Evolutionary conservation across 345 rosid species (phyloP).

Genomic region (Capsella bursapastoris): DNA sequence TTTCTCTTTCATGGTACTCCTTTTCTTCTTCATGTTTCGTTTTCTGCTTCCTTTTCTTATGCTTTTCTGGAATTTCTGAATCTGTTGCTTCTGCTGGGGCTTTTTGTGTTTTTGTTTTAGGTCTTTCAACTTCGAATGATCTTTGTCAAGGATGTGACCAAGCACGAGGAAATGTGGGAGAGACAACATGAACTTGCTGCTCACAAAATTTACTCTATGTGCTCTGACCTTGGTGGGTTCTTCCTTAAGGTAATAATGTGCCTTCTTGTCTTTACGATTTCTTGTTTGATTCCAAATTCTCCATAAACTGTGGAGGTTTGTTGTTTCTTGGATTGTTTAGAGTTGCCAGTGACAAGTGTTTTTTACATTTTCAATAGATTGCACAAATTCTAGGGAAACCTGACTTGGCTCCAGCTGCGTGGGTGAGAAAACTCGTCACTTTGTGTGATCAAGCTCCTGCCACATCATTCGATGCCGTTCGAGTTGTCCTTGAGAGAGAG

Average conservation of each 20-base stretch:
- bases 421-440: slow-evolving; percentile 91
- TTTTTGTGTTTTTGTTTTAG: slow-evolving; percentile 40
- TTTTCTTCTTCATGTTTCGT: background rate
- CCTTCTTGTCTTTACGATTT: too few relatives aligned
- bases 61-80: slow-evolving; percentile 3
- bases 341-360: background rate
- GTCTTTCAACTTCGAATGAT: slow-evolving; percentile 76
- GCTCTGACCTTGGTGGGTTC: slow-evolving; percentile 93
- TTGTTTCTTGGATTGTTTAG: background rate
- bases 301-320: too few relatives aligned
- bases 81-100: slow-evolving; percentile 21
- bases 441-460: slow-evolving; percentile 92
- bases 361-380: slow-evolving; percentile 49
- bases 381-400: slow-evolving; percentile 96
- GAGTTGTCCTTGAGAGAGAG: slow-evolving; percentile 66
- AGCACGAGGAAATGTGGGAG: slow-evolving; percentile 91
- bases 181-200: slow-evolving; percentile 90
- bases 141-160: slow-evolving; percentile 73
- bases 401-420: slow-evolving; percentile 88
- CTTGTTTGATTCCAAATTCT: background rate
- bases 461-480: slow-evolving; percentile 63
- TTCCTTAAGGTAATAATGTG: slow-evolving; percentile 73
- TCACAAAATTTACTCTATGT: slow-evolving; percentile 76
- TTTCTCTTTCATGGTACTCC: slow-evolving; percentile 33
- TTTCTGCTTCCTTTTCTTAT: background rate